Base-by-base conservation (phyloP, 2,329 filamentous ascomycete genomes). In the Calonectria pteridis region DNA sequence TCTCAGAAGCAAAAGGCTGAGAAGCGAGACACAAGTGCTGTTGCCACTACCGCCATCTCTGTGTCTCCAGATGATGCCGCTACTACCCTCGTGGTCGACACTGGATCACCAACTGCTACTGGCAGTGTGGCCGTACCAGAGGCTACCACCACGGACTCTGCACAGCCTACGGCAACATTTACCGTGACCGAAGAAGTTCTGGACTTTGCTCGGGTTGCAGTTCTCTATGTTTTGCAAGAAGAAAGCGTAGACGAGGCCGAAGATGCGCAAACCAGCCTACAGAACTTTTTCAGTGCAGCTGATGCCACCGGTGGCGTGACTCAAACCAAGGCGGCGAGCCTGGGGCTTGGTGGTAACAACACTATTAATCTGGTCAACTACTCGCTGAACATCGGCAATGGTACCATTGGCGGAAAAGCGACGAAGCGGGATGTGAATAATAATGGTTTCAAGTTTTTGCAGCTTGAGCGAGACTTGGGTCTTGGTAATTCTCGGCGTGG, bases 171-270 rank as follows among this genome's bases (percentile, higher is more conserved):
- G 16, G 58, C 62, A 26, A 78, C 76, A 2, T 92, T 92, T 64
- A 81, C 80, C 0, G 84, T 91, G 16, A 90, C 89, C 1, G 87
- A 92, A 70, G 86, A 90, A 64, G 87, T 88, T 0, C 84, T 93
- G 1, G 92, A 94, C 78, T 94, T 94, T 84, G 89, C 91, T 0
- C 88, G 92, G 4, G 87, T 93, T 2, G 88, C 88, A 0, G 89
- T 94, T 3, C 85, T 94, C 20, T 93, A 87, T 76, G 85, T 94
- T 31, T 84, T 93, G 2, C 91, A 93, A 78, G 84, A 91, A 76
- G 83, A 89, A 71, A 85, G 82, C 6, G 77, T 92, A 1, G 82
- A 85, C 37, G 84, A 85, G 49, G 92, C 91, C 0, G 86, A 89
- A 59, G 82, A 82, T 7, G 91, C 91, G 0, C 92, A 93, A 79